Conservation (phyloP, 495 filamentous ascomycete genomes). For the Talaromyces ruber region DNA sequence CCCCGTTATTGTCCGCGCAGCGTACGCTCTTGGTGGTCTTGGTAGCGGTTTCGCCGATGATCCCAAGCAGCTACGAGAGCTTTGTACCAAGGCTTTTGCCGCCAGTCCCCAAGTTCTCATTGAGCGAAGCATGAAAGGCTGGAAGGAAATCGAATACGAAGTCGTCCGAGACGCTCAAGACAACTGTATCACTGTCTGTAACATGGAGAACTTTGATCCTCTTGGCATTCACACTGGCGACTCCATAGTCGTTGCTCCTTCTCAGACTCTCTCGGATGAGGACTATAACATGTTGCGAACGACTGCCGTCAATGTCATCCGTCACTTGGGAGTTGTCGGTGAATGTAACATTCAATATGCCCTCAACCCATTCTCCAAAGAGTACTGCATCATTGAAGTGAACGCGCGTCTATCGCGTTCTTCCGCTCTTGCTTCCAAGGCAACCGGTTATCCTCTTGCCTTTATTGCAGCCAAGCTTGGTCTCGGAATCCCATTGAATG, state of each 20-base stretch:
- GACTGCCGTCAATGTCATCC: conserved; percentile 97
- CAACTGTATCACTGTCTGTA: conserved; percentile 99
- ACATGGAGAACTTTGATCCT: conserved; percentile 99
- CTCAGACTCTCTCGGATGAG: conserved; percentile 92
- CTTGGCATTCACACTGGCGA: conserved; percentile 97
- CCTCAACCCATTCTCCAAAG: conserved; percentile 88
- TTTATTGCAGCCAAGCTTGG: conserved; percentile 96
- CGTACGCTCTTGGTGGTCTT: conserved; percentile 90
- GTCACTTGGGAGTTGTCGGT: conserved; percentile 92
- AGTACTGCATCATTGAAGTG: conserved; percentile 99
- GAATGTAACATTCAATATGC: conserved; percentile 99
- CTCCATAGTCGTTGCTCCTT: conserved; percentile 96
- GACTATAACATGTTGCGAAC: conserved; percentile 99
- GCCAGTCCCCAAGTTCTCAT: conserved; percentile 94
- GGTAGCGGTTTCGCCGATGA: conserved; percentile 94
- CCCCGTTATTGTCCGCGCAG: conserved; percentile 94
- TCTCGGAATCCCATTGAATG: conserved; percentile 88
- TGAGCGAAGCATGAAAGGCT: conserved; percentile 98
- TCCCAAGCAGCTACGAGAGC: conserved; percentile 73
- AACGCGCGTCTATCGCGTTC: conserved; percentile 96
- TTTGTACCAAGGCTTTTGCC: conserved; percentile 93
- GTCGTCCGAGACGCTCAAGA: conserved; percentile 93
- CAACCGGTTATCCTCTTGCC: conserved; percentile 92
- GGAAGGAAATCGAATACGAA: conserved; percentile 99
- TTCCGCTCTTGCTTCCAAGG: conserved; percentile 93